Percentiles rank a stretch among this genome's conserved stretches.
These are phyloP conservation scores for Linnemannia hyalina DNA, from an alignment of 192 early-diverging fungal species.

Conservation along the genomic window DNA sequence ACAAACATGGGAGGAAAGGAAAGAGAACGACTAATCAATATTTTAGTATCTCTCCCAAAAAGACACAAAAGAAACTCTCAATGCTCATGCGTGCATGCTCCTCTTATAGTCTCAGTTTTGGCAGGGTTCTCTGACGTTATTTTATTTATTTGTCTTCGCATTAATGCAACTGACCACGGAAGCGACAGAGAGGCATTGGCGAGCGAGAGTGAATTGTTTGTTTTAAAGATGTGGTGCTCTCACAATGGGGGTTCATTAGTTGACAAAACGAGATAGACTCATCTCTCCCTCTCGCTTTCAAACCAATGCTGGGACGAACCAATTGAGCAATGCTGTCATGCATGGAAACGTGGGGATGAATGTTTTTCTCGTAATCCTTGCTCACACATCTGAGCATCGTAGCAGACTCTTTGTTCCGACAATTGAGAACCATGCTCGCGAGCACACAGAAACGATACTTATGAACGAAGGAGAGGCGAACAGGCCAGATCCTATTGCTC, in stretches of 20 bases:
- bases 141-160: neutral
- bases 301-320: neutral
- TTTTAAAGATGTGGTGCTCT: neutral
- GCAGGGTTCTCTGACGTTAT: neutral
- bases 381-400: neutral
- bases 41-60: neutral
- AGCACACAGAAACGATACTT: too few relatives aligned
- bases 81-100: neutral
- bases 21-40: too few relatives aligned
- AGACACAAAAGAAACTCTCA: neutral
- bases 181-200: neutral
- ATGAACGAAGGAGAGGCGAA: too few relatives aligned
- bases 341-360: constrained; percentile 5
- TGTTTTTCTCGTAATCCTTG: neutral
- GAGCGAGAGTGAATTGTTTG: neutral
- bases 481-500: neutral
- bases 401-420: neutral
- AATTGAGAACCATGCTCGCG: too few relatives aligned
- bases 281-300: too few relatives aligned
- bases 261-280: too few relatives aligned
- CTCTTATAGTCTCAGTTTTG: neutral
- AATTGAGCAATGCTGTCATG: constrained; percentile 1
- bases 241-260: neutral
- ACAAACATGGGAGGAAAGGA: neutral
- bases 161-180: neutral